phyloP scores from a whole-genome alignment of 345 rosid genomes.

The Linum usitatissimum region DNA sequence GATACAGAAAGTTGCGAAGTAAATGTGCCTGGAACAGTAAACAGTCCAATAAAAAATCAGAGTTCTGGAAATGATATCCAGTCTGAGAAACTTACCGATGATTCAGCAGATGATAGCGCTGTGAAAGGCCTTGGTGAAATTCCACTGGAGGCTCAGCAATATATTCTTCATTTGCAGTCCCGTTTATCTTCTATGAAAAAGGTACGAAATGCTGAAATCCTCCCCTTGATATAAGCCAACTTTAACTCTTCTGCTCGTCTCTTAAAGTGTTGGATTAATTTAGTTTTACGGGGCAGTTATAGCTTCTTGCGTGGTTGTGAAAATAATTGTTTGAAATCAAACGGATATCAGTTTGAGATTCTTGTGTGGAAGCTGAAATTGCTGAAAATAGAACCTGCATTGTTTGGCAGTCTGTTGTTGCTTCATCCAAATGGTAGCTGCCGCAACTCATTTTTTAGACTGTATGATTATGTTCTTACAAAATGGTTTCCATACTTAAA shows the following conservation, averaged over 20 bases:
- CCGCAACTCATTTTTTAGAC: neutral
- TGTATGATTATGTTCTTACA: slow-evolving; percentile 8
- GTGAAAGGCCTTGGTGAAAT: slow-evolving; percentile 49
- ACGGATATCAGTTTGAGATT: neutral
- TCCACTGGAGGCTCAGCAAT: slow-evolving; percentile 60
- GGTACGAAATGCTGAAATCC: slow-evolving; percentile 23
- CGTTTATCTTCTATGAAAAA: slow-evolving; percentile 60
- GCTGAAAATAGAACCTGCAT: neutral
- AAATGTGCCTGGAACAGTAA: slow-evolving; percentile 32
- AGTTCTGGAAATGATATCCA: slow-evolving; percentile 22
- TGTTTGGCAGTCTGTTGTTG: neutral
- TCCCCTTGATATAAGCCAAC: neutral
- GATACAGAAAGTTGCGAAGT: slow-evolving; percentile 22
- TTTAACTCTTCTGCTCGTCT: neutral
- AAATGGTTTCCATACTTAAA: slow-evolving; percentile 23
- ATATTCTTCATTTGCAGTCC: slow-evolving; percentile 63
- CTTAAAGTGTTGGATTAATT: neutral
- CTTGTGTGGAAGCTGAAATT: neutral
- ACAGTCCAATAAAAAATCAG: slow-evolving; percentile 24
- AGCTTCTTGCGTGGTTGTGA: neutral
- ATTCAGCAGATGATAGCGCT: slow-evolving; percentile 25
- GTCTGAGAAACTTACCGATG: slow-evolving; percentile 21
- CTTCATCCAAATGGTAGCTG: neutral
- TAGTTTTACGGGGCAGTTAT: neutral
- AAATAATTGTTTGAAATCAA: too few species aligned